A percentile compares a stretch with the other conserved stretches of the same genome.
phyloP scores from a whole-genome alignment of 163 green algal species.

The Volvox carteri region DNA sequence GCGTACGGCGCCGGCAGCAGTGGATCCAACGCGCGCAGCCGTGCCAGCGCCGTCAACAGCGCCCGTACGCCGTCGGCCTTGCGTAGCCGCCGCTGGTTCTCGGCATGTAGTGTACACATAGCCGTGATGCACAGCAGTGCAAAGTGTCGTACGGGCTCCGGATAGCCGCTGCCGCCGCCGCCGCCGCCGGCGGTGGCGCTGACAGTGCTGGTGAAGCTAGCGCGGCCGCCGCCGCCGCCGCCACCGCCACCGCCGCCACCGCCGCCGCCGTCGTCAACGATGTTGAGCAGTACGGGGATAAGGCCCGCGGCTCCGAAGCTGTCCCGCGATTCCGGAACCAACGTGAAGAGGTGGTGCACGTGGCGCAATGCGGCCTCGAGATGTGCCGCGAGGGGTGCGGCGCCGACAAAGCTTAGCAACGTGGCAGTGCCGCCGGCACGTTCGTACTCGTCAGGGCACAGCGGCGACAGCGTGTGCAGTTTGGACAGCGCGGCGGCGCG shows the following conservation, averaged over 20 bases:
- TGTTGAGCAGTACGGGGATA: slow-evolving; percentile 53
- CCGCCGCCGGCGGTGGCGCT: neutral
- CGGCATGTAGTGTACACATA: slow-evolving; percentile 49
- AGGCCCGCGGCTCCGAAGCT: slow-evolving; percentile 45
- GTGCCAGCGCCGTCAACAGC: slow-evolving; percentile 54
- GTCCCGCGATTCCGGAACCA: slow-evolving; percentile 56
- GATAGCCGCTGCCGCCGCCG: neutral
- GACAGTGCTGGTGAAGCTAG: neutral
- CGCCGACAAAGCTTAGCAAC: slow-evolving; percentile 45
- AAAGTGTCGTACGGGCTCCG: slow-evolving; percentile 55
- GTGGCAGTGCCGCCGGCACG: slow-evolving; percentile 47
- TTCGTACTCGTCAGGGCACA: slow-evolving; percentile 57
- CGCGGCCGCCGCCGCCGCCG: neutral
- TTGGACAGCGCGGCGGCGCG: slow-evolving; percentile 52
- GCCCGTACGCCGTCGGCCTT: slow-evolving; percentile 52
- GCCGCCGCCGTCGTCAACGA: slow-evolving; percentile 30
- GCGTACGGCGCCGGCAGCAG: slow-evolving; percentile 64
- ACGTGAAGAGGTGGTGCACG: slow-evolving; percentile 54
- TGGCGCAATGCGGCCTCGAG: slow-evolving; percentile 59
- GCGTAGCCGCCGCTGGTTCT: slow-evolving; percentile 65
- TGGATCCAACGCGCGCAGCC: slow-evolving; percentile 57
- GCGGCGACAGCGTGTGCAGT: slow-evolving; percentile 62
- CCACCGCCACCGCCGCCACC: slow-evolving; percentile 3
- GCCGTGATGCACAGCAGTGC: slow-evolving; percentile 54
- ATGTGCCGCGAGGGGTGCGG: neutral